Base-by-base conservation (phyloP, 1,284 basidiomycete genomes). In the Porogramme epimiltina region DNA sequence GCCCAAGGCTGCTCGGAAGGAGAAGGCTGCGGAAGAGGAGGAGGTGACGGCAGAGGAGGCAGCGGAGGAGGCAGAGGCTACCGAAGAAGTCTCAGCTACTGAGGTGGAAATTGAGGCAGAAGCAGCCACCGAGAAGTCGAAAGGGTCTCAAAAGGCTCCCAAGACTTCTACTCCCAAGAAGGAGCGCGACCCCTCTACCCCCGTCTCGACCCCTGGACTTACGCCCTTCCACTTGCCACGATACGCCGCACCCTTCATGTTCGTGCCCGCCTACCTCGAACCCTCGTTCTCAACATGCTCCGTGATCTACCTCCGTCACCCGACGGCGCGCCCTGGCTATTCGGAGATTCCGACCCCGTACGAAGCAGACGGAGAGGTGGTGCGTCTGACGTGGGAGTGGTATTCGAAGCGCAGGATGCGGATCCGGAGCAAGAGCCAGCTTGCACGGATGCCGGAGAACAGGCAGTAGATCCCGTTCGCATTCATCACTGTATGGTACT, bases 211-310 rank as follows among this genome's bases (percentile, higher is more conserved):
- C 31, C 19, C 49, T 6, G 48, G 54, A 11, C 68, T 84, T 37
- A 91, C 87, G 23, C 85, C 84, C n/a, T 98, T 98, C 80, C 75
- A 82, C 62, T 86, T 98, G 11, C 97, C 97, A 0, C 76, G 82
- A 28, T 98, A 87, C 64, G 92, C 95, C 9, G 84, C 93, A 0
- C 93, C 97, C 0, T 93, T 90, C 79, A 79, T 99, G 45, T 99
- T 98, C 77, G 82, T 99, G 59, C 97, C 97, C 0, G 89, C 95
- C 0, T 98, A 98, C 72, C 85, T 98, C 51, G 94, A 98, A 65
- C 85, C 90, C 2, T 93, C 87, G 47, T 99, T 92, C 78, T 70
- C 82, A 44, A 95, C 95, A 10, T 99, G 97, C 72, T 95, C 95
- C 4, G 88, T 89, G 18, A 79, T 99, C 52, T 98, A 98, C 69